phyloP scores from a whole-genome alignment of 371 early-diverging fungal genomes.

The Capillidium heterosporum region DNA sequence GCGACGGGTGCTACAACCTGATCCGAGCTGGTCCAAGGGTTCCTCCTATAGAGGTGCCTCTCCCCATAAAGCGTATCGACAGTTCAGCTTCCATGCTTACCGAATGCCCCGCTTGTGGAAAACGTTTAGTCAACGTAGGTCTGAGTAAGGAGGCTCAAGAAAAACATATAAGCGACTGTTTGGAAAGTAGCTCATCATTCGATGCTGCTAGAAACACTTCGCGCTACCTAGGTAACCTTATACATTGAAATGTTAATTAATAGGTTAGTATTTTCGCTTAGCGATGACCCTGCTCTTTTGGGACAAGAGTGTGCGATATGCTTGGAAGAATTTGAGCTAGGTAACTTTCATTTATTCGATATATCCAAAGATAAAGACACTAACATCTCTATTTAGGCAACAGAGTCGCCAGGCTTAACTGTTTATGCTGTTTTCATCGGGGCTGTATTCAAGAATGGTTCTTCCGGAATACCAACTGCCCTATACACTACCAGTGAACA shows the following conservation, averaged over 20 bases:
- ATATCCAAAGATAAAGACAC: neutral
- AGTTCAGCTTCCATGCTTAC: neutral
- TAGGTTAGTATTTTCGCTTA: neutral
- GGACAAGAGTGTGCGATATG: neutral
- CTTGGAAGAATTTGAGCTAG: neutral
- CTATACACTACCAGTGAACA: conserved; percentile 3
- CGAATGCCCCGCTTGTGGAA: conserved; percentile 2
- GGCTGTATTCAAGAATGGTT: conserved; percentile 6
- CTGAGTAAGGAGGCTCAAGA: conserved; percentile 1
- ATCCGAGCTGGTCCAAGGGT: neutral
- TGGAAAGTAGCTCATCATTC: conserved; percentile 1
- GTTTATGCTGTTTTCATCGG: conserved; percentile 4
- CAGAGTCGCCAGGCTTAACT: conserved; percentile 4
- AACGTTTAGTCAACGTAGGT: neutral
- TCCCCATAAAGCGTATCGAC: neutral
- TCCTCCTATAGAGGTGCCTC: neutral
- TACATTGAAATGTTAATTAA: neutral
- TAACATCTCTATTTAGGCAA: neutral
- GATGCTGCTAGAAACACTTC: conserved; percentile 3
- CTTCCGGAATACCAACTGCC: neutral
- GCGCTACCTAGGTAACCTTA: neutral
- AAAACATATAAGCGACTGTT: conserved; percentile 1
- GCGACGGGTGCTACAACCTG: neutral
- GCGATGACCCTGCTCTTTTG: neutral
- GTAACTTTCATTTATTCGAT: neutral